Base-by-base conservation (phyloP, 345 rosid species). In the Laguncularia racemosa region DNA sequence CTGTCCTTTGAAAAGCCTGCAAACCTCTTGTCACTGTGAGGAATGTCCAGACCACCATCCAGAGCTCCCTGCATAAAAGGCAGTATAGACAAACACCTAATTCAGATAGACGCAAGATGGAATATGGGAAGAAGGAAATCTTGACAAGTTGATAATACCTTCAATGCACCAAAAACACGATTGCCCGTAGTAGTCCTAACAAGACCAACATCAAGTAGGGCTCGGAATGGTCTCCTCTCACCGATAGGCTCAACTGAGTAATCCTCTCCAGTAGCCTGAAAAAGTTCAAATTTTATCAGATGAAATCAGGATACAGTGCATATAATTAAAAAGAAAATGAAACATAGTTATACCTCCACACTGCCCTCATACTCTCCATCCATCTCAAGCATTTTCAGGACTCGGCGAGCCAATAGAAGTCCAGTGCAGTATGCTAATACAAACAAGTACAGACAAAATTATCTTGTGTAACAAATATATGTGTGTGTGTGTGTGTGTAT, bases 31-130 rank as follows among this genome's bases (percentile, higher is more conserved):
- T 85, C 97, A 53, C 96, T 87, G 65, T 90, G 93, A 8, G 96
- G 96, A 56, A 90, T 85, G 60, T 90, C 97, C 74, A 90, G 69
- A 13, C 97, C 97, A 52, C 91, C 96, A 55, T 90, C 93, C 76
- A 85, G 69, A 28, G 93, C 93, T 47, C 97, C 97, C 96, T 90
- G 69, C 44, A 33, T 65, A 19, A 19, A 59, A 26, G 6, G 7
- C 61, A 43, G 53, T 15, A 14, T 20, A 55, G 33, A 18, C 16
- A 33, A 20, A 38, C 52, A 13, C 53, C 16, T 14, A 28, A 52
- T 8, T 14, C 23, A 16, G 1, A 16, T 15, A 23, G 17, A 63
- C 7, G 6, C 6, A 16, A 0, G 12, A 15, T 23, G 43, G n/a
- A 33, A 43, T 48, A 47, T 10, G 45, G 52, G 10, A 52, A 58